These are phyloP conservation scores for Aspergillus novofumigatus DNA, from an alignment of 2,329 filamentous ascomycete species.

Conservation along the genomic window DNA sequence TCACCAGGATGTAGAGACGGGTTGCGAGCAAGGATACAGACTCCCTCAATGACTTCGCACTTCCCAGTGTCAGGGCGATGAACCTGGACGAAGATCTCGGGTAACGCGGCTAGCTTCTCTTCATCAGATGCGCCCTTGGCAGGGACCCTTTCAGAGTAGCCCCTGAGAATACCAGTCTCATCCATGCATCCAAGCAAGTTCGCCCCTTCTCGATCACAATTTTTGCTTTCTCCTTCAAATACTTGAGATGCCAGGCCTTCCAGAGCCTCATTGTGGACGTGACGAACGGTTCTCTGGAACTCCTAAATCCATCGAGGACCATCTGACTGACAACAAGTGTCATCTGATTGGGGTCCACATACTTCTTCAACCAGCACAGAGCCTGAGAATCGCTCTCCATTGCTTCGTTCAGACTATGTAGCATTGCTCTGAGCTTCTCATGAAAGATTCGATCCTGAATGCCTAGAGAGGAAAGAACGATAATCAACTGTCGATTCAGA, in stretches of 20 bases:
- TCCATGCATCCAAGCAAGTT: slow-evolving; percentile 87
- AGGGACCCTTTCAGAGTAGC: slow-evolving; percentile 57
- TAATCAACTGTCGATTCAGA: slow-evolving; percentile 85
- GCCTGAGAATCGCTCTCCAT: slow-evolving; percentile 64
- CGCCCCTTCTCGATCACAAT: slow-evolving; percentile 74
- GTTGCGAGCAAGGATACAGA: slow-evolving; percentile 84
- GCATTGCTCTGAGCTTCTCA: slow-evolving; percentile 62
- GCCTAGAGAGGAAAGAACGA: slow-evolving; percentile 74
- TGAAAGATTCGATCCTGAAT: slow-evolving; percentile 65
- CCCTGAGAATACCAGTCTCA: slow-evolving; percentile 71
- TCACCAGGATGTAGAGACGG: slow-evolving; percentile 93
- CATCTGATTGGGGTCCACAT: slow-evolving; percentile 80
- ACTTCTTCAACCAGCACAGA: slow-evolving; percentile 63
- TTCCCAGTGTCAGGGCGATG: slow-evolving; percentile 53
- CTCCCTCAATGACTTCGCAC: slow-evolving; percentile 65
- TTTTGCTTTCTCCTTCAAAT: slow-evolving; percentile 86
- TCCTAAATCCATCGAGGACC: slow-evolving; percentile 75
- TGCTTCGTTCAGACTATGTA: slow-evolving; percentile 64
- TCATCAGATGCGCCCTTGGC: slow-evolving; percentile 25
- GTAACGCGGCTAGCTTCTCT: slow-evolving; percentile 54
- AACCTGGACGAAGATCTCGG: slow-evolving; percentile 87
- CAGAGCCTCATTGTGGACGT: slow-evolving; percentile 75
- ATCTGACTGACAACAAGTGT: slow-evolving; percentile 71
- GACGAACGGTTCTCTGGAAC: slow-evolving; percentile 71
- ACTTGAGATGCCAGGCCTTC: slow-evolving; percentile 83